Evolutionary conservation across 2,329 filamentous ascomycete species (phyloP), one percentile per base, ranked within the genome.

Genomic region (Botrytis cinerea): DNA sequence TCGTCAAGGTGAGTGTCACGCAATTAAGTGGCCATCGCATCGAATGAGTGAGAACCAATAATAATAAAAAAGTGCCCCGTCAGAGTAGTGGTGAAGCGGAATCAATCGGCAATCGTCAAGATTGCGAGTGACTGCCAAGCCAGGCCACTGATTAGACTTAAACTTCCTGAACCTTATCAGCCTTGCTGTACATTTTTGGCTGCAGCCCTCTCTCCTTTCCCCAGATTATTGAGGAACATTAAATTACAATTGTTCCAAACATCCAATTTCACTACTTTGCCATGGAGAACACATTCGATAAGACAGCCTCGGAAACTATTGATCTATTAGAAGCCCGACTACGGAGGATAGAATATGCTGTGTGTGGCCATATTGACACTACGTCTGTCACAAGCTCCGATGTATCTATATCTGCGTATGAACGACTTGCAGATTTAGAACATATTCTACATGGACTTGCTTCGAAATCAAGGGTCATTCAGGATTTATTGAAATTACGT

Each of bases 401-500:
- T 51, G 70, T 43, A 63, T 72, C 76, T 45, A 69, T 43, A 63
- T 73, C 76, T 9, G 76, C 75, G 16, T 60, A 72, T 32, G 63
- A 74, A 68, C 75, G 77, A 20, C 68, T 78, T 43, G 62, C 71
- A 67, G 66, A 76, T 48, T 54, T 79, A 54, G 77, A 78, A 71
- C 76, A 77, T 71, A 63, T 74, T 40, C 75, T 78, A 16, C 77
- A 79, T 60, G 77, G 78, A 63, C 76, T 80, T 64, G 76, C 78
- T 43, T 77, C 79, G 4, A 80, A 78, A 54, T 81, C 80, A 38
- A 77, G 75, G 73, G 77, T 79, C 20, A 73, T 81, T 40, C 79
- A 81, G 63, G 80, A 81, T 69, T 74, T 81, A 9, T 69, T 81
- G n/a, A 75, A 75, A 48, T 75, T 81, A 60, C 77, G 80, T 81